Conservation (phyloP, 805 yeast genomes). For the Candida cerambycidarum region DNA sequence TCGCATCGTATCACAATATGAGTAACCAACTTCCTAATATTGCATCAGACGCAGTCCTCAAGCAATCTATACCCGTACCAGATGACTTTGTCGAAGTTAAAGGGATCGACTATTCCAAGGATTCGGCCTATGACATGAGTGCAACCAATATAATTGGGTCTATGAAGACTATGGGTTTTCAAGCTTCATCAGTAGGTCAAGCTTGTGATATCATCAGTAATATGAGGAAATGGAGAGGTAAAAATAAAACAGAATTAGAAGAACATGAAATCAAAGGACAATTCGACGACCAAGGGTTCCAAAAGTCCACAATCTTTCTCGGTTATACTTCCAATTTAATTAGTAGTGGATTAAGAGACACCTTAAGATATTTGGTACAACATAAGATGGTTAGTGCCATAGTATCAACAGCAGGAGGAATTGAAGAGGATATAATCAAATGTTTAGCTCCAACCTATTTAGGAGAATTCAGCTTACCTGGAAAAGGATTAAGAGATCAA, state of each 20-base stretch:
- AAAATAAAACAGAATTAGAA: slow-evolving; percentile 61
- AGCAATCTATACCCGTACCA: slow-evolving; percentile 83
- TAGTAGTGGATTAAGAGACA: slow-evolving; percentile 91
- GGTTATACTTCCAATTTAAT: slow-evolving; percentile 97
- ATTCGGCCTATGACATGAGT: slow-evolving; percentile 69
- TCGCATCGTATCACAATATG: slow-evolving; percentile 2
- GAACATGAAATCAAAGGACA: slow-evolving; percentile 70
- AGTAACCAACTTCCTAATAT: slow-evolving; percentile 49
- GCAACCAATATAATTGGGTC: slow-evolving; percentile 77
- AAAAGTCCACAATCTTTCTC: slow-evolving; percentile 86
- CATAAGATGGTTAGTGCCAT: slow-evolving; percentile 92
- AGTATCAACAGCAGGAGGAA: slow-evolving; percentile 98
- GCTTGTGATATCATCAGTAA: slow-evolving; percentile 92
- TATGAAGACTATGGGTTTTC: slow-evolving; percentile 97
- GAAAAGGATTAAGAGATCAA: slow-evolving; percentile 80
- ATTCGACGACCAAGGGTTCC: slow-evolving; percentile 74
- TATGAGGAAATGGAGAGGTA: slow-evolving; percentile 94
- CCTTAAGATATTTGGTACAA: slow-evolving; percentile 84
- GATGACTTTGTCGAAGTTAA: slow-evolving; percentile 72
- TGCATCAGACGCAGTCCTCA: slow-evolving; percentile 89
- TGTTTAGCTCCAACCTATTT: slow-evolving; percentile 94
- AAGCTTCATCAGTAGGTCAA: slow-evolving; percentile 79
- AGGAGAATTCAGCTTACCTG: slow-evolving; percentile 86
- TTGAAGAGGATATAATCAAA: slow-evolving; percentile 96
- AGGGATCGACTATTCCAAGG: slow-evolving; percentile 87